Evolutionary conservation across 345 rosid genomes (phyloP), one percentile per base, ranked within the genome.

Genomic region (Lepidium sativum): DNA sequence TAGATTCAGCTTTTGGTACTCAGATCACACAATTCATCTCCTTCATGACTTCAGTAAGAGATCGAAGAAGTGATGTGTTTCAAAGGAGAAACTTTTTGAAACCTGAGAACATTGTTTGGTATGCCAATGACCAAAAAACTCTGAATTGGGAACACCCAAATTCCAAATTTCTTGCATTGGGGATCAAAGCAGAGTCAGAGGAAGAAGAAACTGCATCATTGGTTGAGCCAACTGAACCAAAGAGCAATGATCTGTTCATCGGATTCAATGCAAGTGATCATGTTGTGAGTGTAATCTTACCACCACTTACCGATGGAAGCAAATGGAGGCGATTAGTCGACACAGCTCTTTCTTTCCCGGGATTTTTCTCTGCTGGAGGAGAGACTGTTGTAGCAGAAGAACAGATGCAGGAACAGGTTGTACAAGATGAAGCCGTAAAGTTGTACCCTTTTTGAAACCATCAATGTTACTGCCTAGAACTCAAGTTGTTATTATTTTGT

Each of bases 331-430:
- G 86, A 17, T 69, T 90, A 60, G 89, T 88, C 1, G 96, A 90
- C 67, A 90, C 97, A 6, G 92, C 87, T 71, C 84, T 90, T 69
- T 88, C 89, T 5, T 90, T 76, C 68, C 96, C 99, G 0, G 88
- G 85, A 15, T 94, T 94, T 73, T 88, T 94, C 83, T 80, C 84
- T 2, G 57, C 31, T 0, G 71, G 77, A 32, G 92, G 92, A 14
- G 80, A 79, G 70, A 74, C 81, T 5, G 81, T 86, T 50, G 68
- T 10, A 11, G 84, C 40, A 45, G 45, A 63, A 29, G 59, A 75
- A 75, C 78, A 82, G 73, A 70, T 67, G 74, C 54, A 6, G 15
- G 89, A 87, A 29, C 65, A 73, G 40, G 54, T 75, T 40, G 53
- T 86, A 88, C 10, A 79, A 83, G 78, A 81, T 94, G 92, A 85